Base-by-base conservation (phyloP, 2,329 filamentous ascomycete genomes). In the Colletotrichum viniferum region DNA sequence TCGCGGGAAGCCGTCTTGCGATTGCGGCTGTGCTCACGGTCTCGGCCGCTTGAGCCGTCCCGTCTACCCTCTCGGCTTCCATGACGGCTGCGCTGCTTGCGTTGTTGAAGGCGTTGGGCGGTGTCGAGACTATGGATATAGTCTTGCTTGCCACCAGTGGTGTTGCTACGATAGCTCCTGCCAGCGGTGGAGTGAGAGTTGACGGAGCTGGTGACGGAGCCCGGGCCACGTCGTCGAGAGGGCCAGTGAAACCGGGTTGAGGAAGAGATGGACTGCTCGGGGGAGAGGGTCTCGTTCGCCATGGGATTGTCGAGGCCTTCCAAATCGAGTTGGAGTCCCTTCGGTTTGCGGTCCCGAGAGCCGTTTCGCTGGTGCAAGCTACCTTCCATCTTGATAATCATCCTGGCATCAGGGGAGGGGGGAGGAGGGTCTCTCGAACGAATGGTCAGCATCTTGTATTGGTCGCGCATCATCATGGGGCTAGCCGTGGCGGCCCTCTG, bases 61-160 rank as follows among this genome's bases (percentile, higher is more conserved):
- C 84, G 80, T 21, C 83, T 84, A n/a, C 85, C 84, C 52, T 90
- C 89, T 3, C 86, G 84, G 80, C 89, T 91, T 58, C 81, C 88
- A 69, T 91, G 90, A 9, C 92, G 88, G 62, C 89, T 90, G 68
- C 90, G 88, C 68, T 88, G 85, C 77, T 87, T 89, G 4, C 73
- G 77, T 86, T 88, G 6, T 88, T 86, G 80, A 92, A 92, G 74
- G n/a, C 92, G 90, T 72, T 92, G 92, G 12, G 95, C 94, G 66
- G 95, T 91, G 38, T 98, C 95, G 2, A 98, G 86, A 81, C 95
- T 97, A 84, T 92, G 95, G 77, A 98, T 96, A 81, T 97, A 97
- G 77, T 96, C 93, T 78, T 97, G 55, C 89, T 90, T 78, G 91
- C 93, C 13, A 85, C 68, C 75, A 52, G 82, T 87, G 64, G 83